Percentiles rank a stretch among this genome's conserved stretches.
phyloP scores from a whole-genome alignment of 495 filamentous ascomycete genomes.

The Neurospora intermedia region DNA sequence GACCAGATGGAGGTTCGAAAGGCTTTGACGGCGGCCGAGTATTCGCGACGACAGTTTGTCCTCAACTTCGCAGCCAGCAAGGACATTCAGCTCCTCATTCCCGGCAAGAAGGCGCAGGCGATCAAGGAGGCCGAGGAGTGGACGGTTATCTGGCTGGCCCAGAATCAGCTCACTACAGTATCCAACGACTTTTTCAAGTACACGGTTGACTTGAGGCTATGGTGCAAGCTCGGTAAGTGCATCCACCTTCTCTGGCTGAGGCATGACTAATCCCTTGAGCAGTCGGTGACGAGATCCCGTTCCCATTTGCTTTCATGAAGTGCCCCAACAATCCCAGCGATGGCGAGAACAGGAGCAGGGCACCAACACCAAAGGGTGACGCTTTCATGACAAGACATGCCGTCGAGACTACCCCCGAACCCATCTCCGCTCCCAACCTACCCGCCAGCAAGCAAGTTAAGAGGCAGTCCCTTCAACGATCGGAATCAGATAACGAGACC shows the following conservation, averaged over 20 bases:
- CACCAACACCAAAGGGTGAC: constrained; percentile 2
- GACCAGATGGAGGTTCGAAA: constrained; percentile 21
- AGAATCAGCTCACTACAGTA: constrained; percentile 13
- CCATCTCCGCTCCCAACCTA: background rate
- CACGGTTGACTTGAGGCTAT: constrained; percentile 18
- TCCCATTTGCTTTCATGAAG: constrained; percentile 22
- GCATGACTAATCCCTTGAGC: background rate
- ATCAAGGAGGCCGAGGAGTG: constrained; percentile 23
- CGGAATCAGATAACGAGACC: background rate
- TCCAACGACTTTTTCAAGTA: constrained; percentile 22
- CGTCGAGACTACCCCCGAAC: background rate
- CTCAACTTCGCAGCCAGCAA: constrained; percentile 22
- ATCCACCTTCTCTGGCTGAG: background rate
- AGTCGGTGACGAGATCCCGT: constrained; percentile 17
- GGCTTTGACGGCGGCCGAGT: constrained; percentile 22
- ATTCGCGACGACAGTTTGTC: constrained; percentile 23
- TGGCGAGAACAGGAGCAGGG: background rate
- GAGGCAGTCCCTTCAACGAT: background rate
- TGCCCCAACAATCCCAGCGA: background rate
- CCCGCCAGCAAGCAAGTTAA: background rate
- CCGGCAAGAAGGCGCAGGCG: constrained; percentile 18
- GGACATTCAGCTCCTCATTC: constrained; percentile 20
- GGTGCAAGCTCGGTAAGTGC: constrained; percentile 14
- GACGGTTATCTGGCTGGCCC: constrained; percentile 14
- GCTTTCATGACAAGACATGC: background rate